These are phyloP conservation scores for Helicostylum pulchrum DNA, from an alignment of 192 early-diverging fungal species.

Conservation along the genomic window DNA sequence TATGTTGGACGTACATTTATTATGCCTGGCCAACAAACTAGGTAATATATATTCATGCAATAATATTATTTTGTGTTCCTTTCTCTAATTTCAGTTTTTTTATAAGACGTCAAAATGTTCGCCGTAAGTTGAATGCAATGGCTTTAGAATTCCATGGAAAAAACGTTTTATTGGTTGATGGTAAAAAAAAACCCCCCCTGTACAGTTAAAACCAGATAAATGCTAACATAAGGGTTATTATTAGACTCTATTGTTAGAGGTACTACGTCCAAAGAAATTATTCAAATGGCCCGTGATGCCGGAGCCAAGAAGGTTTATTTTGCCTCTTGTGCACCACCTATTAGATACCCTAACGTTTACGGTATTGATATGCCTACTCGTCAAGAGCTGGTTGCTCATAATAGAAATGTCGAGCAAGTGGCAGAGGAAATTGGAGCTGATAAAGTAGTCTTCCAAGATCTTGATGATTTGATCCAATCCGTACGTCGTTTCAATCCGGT, in stretches of 20 bases:
- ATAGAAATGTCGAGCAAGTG: conserved; percentile 75
- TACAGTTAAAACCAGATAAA: conserved; percentile 4
- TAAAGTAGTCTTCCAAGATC: conserved; percentile 87
- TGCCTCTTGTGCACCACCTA: conserved; percentile 95
- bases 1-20: conserved; percentile 99
- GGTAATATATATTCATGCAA: conserved; percentile 20
- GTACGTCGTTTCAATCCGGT: conserved; percentile 81
- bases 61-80: too few relatives aligned
- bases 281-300: conserved; percentile 98
- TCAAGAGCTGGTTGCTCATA: conserved; percentile 84
- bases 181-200: conserved; percentile 30
- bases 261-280: conserved; percentile 98
- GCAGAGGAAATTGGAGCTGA: conserved; percentile 91
- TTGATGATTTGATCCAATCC: conserved; percentile 82
- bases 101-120: conserved; percentile 74
- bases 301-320: conserved; percentile 99
- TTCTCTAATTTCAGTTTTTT: not conserved
- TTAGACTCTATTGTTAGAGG: conserved; percentile 98
- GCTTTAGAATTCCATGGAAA: conserved; percentile 92
- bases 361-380: conserved; percentile 99
- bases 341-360: conserved; percentile 98
- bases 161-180: conserved; percentile 97
- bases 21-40: conserved; percentile 95
- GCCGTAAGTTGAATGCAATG: conserved; percentile 99
- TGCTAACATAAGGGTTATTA: too few relatives aligned